Evolutionary conservation across 1,284 basidiomycete genomes (phyloP), one percentile per base, ranked within the genome.

Genomic region (Pascua sp.): DNA sequence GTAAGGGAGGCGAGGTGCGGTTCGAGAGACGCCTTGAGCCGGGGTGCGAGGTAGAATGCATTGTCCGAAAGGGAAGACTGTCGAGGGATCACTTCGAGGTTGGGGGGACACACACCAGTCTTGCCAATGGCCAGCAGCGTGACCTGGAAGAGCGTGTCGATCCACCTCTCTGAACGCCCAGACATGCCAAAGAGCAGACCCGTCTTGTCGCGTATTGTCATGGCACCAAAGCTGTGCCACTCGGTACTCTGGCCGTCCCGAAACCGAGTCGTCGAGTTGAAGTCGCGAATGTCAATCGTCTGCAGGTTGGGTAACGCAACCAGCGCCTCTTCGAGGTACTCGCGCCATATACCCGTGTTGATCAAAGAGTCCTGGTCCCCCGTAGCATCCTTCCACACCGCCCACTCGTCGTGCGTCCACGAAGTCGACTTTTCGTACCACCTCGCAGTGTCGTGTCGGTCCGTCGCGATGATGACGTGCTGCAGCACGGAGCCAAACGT

Each of bases 241-340:
- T 15, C 11, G 8, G 53, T 47, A 24, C 9, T 7, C 12, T 15
- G 36, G 8, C 53, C 56, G 32, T 61, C 60, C 15, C 60, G 60
- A 48, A 36, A 58, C 8, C 60, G 53, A 4, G 60, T 56, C 5
- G 1, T 0, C 5, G 49, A 55, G 16, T 72, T 82, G 42, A 77
- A 75, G 55, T 78, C 70, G 59, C 77, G 83, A 43, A 79, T 81
- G 65, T 82, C 83, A 16, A 84, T 81, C 53, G 81, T 50, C 8
- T 47, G 24, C 32, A 63, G 54, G 44, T 53, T 55, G 42, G 47
- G 51, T 4, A 56, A 37, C 11, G 4, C 4, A 15, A 11, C 9
- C 8, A 62, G 47, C 11, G 47, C 54, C 16, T 56, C 56, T 9
- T 42, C 17, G 1, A 58, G 51, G 15, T 37, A 40, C 8, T 41